Evolutionary conservation across 495 filamentous ascomycete genomes (phyloP).

Genomic region (Apodospora peruviana): DNA sequence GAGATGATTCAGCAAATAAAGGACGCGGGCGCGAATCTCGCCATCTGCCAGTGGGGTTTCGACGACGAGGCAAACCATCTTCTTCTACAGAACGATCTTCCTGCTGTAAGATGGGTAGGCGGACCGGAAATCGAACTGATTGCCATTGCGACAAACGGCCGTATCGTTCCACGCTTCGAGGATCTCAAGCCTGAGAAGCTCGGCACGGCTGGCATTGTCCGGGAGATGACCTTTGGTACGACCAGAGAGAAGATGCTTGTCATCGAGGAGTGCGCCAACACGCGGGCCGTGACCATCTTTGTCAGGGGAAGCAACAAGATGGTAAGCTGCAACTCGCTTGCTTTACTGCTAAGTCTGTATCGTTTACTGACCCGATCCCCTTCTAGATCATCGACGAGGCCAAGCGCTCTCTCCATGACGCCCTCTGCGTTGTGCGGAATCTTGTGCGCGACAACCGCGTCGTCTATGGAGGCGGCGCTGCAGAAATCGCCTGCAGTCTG

Average conservation of each 20-base stretch:
- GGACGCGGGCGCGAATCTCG: slow-evolving; percentile 92
- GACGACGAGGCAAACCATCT: slow-evolving; percentile 99
- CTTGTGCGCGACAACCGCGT: slow-evolving; percentile 93
- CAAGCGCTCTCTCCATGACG: slow-evolving; percentile 94
- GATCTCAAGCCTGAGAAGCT: slow-evolving; percentile 87
- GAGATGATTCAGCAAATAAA: slow-evolving; percentile 99
- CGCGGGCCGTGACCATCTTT: slow-evolving; percentile 90
- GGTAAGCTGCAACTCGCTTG: slow-evolving; percentile 44
- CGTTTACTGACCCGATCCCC: no score
- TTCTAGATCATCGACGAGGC: slow-evolving; percentile 94
- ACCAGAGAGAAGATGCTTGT: slow-evolving; percentile 99
- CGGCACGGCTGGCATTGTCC: slow-evolving; percentile 80
- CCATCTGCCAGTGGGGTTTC: slow-evolving; percentile 99
- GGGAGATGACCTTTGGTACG: slow-evolving; percentile 94
- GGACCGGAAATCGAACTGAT: slow-evolving; percentile 98
- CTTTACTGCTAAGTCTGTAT: no score
- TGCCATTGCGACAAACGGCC: slow-evolving; percentile 94
- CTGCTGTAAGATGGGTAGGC: slow-evolving; percentile 96
- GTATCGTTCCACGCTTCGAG: slow-evolving; percentile 96
- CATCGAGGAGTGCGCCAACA: slow-evolving; percentile 98
- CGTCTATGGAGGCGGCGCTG: slow-evolving; percentile 96
- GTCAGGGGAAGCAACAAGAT: slow-evolving; percentile 99
- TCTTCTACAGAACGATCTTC: slow-evolving; percentile 89
- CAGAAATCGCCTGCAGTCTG: slow-evolving; percentile 94
- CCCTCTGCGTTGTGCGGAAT: slow-evolving; percentile 95